Base-by-base conservation (phyloP, 1,139 yeast species). In the Kluyveromyces sp. region DNA sequence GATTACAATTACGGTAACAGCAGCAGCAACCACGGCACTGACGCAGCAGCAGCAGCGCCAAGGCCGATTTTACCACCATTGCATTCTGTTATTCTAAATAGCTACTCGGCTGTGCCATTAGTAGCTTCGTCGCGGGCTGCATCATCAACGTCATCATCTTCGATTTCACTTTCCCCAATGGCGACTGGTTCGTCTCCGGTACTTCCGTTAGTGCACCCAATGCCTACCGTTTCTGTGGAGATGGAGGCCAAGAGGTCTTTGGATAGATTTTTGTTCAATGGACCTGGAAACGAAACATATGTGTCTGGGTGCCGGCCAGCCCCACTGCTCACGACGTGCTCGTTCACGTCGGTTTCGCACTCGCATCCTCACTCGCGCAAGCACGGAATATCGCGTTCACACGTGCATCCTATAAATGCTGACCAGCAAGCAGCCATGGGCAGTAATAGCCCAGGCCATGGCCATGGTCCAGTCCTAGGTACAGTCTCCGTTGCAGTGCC, bases 61-160 rank as follows among this genome's bases (percentile, higher is more conserved):
- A 39, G 26, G 29, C 41, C 41, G 34, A 27, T 39, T 8, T 15
- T 39, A 15, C 41, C 41, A 31, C 41, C 41, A 25, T 27, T 39
- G 6, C 26, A 39, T n/a, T 8, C 26, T n/a, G 41, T n/a, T 8
- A 32, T 39, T 5, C 34, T 10, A 15, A 33, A 10, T 21, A n/a
- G 30, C 10, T 37, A 37, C 32, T n/a, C 4, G 40, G 4, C 32
- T 28, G 4, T 27, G n/a, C 32, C 32, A 7, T 21, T 28, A 27
- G 28, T 37, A 32, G 32, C 30, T 8, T 25, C 31, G 10, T 10
- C 40, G 15, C 34, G 15, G 21, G 5, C 7, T 7, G 7, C 34
- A 10, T 10, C 15, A 10, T 33, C 34, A 10, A 30, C 32, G 7
- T 6, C 34, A 33, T 33, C 34, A 33, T 33, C 34, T 4, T 15